These are phyloP conservation scores for Lichtheimia hyalospora DNA, from an alignment of 371 early-diverging fungal genomes.

Conservation along the genomic window DNA sequence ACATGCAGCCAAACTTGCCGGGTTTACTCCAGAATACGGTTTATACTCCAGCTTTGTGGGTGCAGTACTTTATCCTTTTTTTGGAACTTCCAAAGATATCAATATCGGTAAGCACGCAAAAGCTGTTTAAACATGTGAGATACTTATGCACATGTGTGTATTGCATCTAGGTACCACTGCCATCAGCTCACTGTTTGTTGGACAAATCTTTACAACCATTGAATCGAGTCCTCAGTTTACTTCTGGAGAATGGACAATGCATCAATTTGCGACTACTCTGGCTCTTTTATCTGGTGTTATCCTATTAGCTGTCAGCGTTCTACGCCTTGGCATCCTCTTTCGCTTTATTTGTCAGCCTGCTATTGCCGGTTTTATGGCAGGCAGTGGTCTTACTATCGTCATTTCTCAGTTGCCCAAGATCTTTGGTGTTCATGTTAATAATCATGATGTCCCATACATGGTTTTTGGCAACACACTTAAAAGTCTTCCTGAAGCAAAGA, in stretches of 20 bases:
- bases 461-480: conserved; percentile 60
- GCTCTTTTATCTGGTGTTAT: conserved; percentile 68
- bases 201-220: conserved; percentile 61
- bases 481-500: conserved; percentile 38
- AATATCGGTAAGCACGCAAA: conserved; percentile 66
- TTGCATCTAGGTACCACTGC: conserved; percentile 65
- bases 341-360: conserved; percentile 82
- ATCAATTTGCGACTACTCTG: conserved; percentile 47
- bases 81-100: conserved; percentile 85
- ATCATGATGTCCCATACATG: conserved; percentile 55
- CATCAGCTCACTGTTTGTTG: conserved; percentile 75
- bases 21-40: conserved; percentile 82
- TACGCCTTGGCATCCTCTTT: conserved; percentile 79
- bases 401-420: conserved; percentile 76
- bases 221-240: conserved; percentile 34
- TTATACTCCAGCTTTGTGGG: conserved; percentile 87
- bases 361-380: conserved; percentile 74
- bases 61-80: conserved; percentile 70
- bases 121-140: not conserved
- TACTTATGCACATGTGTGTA: not conserved
- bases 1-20: conserved; percentile 70
- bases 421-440: conserved; percentile 72
- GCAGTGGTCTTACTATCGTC: conserved; percentile 76
- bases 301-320: conserved; percentile 63
- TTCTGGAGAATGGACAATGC: conserved; percentile 34